These are phyloP conservation scores for Chiua virens DNA, from an alignment of 768 basidiomycete species.

Conservation along the genomic window DNA sequence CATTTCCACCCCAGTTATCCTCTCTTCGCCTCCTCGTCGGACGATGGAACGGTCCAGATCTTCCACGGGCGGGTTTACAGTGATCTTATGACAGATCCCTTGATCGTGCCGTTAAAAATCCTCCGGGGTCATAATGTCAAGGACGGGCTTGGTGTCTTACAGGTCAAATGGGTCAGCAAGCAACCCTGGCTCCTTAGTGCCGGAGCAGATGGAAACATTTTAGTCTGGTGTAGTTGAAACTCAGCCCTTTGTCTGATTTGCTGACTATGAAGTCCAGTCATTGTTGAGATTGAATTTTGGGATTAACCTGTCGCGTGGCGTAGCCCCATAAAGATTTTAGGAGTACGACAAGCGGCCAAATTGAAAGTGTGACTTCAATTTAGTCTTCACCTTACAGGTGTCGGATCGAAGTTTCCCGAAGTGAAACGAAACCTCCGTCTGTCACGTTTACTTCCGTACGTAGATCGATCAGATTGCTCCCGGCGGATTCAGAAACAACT, in stretches of 20 bases:
- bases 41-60: slow-evolving; percentile 95
- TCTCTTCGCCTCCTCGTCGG: slow-evolving; percentile 93
- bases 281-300: slow-evolving; percentile 25
- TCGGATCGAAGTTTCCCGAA: too few species aligned
- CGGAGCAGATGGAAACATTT: slow-evolving; percentile 87
- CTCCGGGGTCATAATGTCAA: slow-evolving; percentile 84
- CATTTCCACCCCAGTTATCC: slow-evolving; percentile 95
- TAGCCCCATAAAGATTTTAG: slow-evolving; percentile 11
- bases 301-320: slow-evolving; percentile 13
- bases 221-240: slow-evolving; percentile 81
- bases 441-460: slow-evolving; percentile 12
- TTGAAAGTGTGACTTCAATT: neutral
- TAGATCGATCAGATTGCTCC: neutral
- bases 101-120: slow-evolving; percentile 97
- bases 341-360: slow-evolving; percentile 4
- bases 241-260: slow-evolving; percentile 31
- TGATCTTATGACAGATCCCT: slow-evolving; percentile 94
- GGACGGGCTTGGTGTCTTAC: slow-evolving; percentile 89
- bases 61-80: slow-evolving; percentile 95
- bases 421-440: too few species aligned
- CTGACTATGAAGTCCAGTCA: slow-evolving; percentile 22
- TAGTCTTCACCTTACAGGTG: too few species aligned
- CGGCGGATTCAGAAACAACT: neutral
- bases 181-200: slow-evolving; percentile 93
- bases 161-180: slow-evolving; percentile 83